A percentile compares a stretch with the other conserved stretches of the same genome.
These are phyloP conservation scores for Terfezia boudieri DNA, from an alignment of 495 filamentous ascomycete species.

Conservation along the genomic window DNA sequence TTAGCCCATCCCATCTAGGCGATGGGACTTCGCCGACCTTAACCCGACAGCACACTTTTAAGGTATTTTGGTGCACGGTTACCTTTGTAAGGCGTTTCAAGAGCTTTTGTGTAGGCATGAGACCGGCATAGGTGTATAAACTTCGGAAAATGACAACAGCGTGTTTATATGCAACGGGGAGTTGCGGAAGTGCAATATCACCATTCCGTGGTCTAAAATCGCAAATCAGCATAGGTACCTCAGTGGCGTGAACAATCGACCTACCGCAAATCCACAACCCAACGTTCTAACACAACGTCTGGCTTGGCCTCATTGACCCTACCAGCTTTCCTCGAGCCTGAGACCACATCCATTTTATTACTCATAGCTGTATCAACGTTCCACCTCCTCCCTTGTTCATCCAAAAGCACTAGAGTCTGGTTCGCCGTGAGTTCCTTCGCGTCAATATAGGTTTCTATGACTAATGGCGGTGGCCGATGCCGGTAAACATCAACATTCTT, in stretches of 20 bases:
- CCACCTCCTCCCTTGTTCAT: slow-evolving; percentile 77
- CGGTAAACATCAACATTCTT: slow-evolving; percentile 50
- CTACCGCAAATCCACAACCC: slow-evolving; percentile 52
- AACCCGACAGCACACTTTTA: slow-evolving; percentile 64
- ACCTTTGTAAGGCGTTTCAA: slow-evolving; percentile 46
- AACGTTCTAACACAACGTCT: slow-evolving; percentile 73
- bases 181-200: slow-evolving; percentile 18
- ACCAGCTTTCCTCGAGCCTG: background rate
- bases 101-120: slow-evolving; percentile 77
- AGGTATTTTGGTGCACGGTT: slow-evolving; percentile 32
- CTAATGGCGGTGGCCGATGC: slow-evolving; percentile 59
- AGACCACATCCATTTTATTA: slow-evolving; percentile 21
- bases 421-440: slow-evolving; percentile 55
- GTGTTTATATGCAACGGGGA: slow-evolving; percentile 90
- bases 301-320: slow-evolving; percentile 14
- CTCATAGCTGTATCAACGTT: slow-evolving; percentile 70
- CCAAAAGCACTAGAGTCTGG: slow-evolving; percentile 67
- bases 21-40: slow-evolving; percentile 31
- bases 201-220: slow-evolving; percentile 2
- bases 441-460: slow-evolving; percentile 81
- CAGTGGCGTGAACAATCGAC: background rate
- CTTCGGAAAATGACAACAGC: slow-evolving; percentile 84
- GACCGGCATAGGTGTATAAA: slow-evolving; percentile 60
- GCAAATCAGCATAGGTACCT: too few relatives aligned
- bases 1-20: slow-evolving; percentile 37